Evolutionary conservation across 805 yeast species (phyloP).

Genomic region (Wickerhamiella parazyma): DNA sequence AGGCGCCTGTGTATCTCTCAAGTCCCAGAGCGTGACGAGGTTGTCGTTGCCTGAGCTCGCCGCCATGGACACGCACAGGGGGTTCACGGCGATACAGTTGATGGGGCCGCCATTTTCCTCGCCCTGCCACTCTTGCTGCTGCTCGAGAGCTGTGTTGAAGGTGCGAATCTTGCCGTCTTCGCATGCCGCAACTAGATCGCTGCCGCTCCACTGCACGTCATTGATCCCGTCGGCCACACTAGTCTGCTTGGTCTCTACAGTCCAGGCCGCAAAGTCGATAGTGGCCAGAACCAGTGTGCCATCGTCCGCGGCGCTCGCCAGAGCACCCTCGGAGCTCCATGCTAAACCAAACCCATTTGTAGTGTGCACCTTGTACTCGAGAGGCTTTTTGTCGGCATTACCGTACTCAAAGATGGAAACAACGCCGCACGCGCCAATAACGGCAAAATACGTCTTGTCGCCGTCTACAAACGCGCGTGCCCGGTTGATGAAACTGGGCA

Average conservation of each 20-base stretch:
- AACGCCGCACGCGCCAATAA: constrained; percentile 12
- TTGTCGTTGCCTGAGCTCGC: constrained; percentile 69
- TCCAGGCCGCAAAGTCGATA: constrained; percentile 23
- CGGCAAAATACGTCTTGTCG: constrained; percentile 11
- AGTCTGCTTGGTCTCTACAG: neutral
- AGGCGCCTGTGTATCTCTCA: constrained; percentile 43
- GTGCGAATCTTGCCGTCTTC: constrained; percentile 43
- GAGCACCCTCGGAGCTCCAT: constrained; percentile 37
- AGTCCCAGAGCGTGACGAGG: constrained; percentile 55
- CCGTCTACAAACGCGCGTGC: constrained; percentile 5
- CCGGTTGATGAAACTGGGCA: constrained; percentile 7
- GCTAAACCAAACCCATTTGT: constrained; percentile 62
- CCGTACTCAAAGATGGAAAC: constrained; percentile 8
- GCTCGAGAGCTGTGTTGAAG: constrained; percentile 47
- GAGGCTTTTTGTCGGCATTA: neutral
- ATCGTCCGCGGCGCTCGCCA: constrained; percentile 59
- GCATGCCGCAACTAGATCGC: constrained; percentile 51
- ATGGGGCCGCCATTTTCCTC: constrained; percentile 46
- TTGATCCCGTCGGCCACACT: constrained; percentile 39
- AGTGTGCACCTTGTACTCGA: constrained; percentile 29
- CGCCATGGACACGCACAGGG: constrained; percentile 36
- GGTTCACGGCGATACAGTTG: constrained; percentile 57
- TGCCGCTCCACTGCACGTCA: constrained; percentile 47
- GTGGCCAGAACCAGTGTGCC: constrained; percentile 59
- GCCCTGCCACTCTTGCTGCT: constrained; percentile 7